Percentiles rank a stretch among this genome's conserved stretches.
phyloP scores from a whole-genome alignment of 2,329 filamentous ascomycete genomes.

The Monosporascus sp. region DNA sequence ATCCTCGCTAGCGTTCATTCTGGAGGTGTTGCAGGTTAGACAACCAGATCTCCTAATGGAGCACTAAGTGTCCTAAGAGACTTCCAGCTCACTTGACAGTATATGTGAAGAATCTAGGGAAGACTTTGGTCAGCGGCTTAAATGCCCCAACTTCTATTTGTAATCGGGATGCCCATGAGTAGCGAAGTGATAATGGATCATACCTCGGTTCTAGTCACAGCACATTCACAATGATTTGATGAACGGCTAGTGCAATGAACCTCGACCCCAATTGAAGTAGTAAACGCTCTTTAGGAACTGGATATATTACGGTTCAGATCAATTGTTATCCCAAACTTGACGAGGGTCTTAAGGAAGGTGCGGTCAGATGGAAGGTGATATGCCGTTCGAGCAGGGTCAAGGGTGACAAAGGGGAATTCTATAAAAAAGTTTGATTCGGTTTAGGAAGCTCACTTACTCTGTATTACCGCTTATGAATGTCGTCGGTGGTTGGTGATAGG shows the following conservation, averaged over 20 bases:
- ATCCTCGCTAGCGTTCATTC: not conserved
- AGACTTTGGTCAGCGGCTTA: too few relatives aligned
- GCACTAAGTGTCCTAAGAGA: not conserved
- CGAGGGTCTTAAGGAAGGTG: not conserved
- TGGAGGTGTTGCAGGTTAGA: not conserved
- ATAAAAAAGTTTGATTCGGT: not conserved
- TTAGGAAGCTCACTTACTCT: not conserved
- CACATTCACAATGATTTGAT: not conserved
- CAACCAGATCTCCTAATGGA: not conserved
- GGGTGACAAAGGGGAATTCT: not conserved
- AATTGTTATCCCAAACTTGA: not conserved
- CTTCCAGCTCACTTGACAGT: not conserved
- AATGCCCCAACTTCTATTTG: too few relatives aligned
- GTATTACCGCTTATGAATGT: not conserved
- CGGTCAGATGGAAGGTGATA: not conserved
- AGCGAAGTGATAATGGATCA: not conserved
- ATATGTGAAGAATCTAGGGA: too few relatives aligned
- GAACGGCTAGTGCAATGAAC: not conserved
- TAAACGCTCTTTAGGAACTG: not conserved
- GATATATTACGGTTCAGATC: not conserved
- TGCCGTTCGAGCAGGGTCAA: not conserved
- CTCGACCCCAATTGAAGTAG: not conserved
- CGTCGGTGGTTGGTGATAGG: not conserved
- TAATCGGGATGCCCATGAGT: too few relatives aligned
- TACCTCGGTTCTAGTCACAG: not conserved